Base-by-base conservation (phyloP, 805 yeast species). In the Ogataea allantospora region DNA sequence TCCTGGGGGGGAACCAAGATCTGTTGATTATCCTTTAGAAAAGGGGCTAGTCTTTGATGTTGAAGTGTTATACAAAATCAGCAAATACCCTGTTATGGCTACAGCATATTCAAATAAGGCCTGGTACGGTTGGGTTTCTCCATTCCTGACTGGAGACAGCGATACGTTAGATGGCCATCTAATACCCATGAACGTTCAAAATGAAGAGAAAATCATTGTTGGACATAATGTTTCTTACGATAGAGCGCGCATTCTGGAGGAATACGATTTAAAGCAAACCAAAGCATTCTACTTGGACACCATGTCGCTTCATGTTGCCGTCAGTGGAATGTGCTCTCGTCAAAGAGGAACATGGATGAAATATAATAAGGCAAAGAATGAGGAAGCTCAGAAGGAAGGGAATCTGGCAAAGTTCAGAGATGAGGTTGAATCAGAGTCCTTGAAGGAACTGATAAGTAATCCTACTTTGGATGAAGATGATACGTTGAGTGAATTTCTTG, bases 41-140 rank as follows among this genome's bases (percentile, higher is more conserved):
- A 71, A 78, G 27, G 77, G 75, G 2, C 54, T 93, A 9, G 88
- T 84, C 0, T 91, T 91, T 58, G 99, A 93, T 60, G 89, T 87
- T 8, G 99, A 93, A 58, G 86, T 83, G 0, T 57, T 89, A 53
- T 89, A 88, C 62, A 81, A 86, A 48, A 61, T 77, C 1, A 77
- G 93, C 0, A 74, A 72, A 3, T 89, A 78, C 55, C 81, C 98
- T 0, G 77, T 84, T 0, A 56, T 93, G 60, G 96, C 96, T 2
- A 75, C 85, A 0, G 95, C 96, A 8, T 80, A 72, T 2, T 78
- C 96, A 0, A 57, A 70, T 0, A 66, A 71, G 7, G 95, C 96
- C 0, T 88, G 97, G 95, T 93, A 89, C 55, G 79, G 81, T 0
- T 93, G 99, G 99, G 80, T 88, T 7, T 88, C 96, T 0, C 99